Percentiles rank a stretch among this genome's conserved stretches.
Conservation (phyloP, 73 alveolate species). For the Uronychia binucleata region DNA sequence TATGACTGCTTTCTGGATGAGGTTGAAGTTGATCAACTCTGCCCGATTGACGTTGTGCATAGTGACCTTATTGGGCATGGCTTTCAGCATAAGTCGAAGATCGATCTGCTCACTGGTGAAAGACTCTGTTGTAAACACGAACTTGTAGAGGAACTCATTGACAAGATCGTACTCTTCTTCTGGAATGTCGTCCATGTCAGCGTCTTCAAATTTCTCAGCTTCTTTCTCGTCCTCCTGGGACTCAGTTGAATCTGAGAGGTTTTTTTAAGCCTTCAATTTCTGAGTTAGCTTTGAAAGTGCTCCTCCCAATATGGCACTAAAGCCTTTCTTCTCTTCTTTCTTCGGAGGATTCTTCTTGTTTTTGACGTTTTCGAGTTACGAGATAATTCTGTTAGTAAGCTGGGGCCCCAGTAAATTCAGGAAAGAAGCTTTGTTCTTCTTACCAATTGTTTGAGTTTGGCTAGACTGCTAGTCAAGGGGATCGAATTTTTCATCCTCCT, state of each 20-base stretch:
- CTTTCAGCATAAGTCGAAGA: slow-evolving; percentile 36
- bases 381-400: slow-evolving; percentile 8
- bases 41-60: slow-evolving; percentile 28
- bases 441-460: no score
- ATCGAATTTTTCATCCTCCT: not conserved
- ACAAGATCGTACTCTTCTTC: slow-evolving; percentile 38
- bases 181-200: slow-evolving; percentile 5
- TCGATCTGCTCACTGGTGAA: slow-evolving; percentile 33
- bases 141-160: slow-evolving; percentile 45
- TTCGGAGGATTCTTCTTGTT: slow-evolving; percentile 24
- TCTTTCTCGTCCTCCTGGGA: slow-evolving; percentile 12
- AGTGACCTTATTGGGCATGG: slow-evolving; percentile 33
- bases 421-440: not conserved
- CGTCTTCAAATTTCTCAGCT: slow-evolving; percentile 3
- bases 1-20: slow-evolving; percentile 31
- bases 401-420: slow-evolving; percentile 5
- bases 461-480: not conserved
- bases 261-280: slow-evolving; percentile 12
- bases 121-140: slow-evolving; percentile 26
- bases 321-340: slow-evolving; percentile 12
- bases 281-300: slow-evolving; percentile 5
- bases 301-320: slow-evolving; percentile 6
- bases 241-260: slow-evolving; percentile 28
- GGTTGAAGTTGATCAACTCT: slow-evolving; percentile 35
- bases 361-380: not conserved